Evolutionary conservation across 1,284 basidiomycete species (phyloP), one percentile per base, ranked within the genome.

Genomic region (Omphalotus olearius): DNA sequence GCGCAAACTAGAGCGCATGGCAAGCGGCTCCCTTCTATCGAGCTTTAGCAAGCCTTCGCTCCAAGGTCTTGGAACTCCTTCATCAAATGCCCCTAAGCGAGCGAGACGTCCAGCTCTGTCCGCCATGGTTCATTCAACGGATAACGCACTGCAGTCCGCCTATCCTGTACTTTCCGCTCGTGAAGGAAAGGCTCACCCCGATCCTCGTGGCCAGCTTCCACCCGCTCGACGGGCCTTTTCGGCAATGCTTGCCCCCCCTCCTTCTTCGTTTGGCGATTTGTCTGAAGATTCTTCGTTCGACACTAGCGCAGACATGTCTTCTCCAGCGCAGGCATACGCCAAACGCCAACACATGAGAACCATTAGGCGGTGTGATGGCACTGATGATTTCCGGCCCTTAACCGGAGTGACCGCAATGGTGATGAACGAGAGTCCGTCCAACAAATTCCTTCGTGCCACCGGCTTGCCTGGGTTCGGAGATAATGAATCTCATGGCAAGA

Each of bases 401-500:
- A 83, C 83, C 11, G 82, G 82, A 18, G 80, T 73, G 7, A 79
- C 75, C 20, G 76, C 80, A 16, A 64, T 76, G 60, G 70, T 72
- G 36, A 66, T 69, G 64, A 72, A 70, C 38, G 80, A 82, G 59
- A 80, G 81, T 26, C 77, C 82, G 13, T 76, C 78, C 16, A 68
- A 72, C n/a, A 77, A 76, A 54, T 77, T 75, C 51, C 66, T 83
- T 66, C 70, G 71, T 41, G 73, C 75, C 3, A 41, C 39, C 41
- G 83, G 82, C 20, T 63, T 89, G 54, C 82, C 84, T 49, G 86
- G 91, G 0, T 95, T 95, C 65, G 89, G 93, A n/a, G 90, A 93
- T 61, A 93, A 93, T 61, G 94, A 98, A 67, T 82, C 88, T 20
- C 78, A 88, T 56, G 93, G 94, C 43, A 99, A 99, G 73, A 81